Base-by-base conservation (phyloP, 2,329 filamentous ascomycete genomes). In the Phialophora macrospora region DNA sequence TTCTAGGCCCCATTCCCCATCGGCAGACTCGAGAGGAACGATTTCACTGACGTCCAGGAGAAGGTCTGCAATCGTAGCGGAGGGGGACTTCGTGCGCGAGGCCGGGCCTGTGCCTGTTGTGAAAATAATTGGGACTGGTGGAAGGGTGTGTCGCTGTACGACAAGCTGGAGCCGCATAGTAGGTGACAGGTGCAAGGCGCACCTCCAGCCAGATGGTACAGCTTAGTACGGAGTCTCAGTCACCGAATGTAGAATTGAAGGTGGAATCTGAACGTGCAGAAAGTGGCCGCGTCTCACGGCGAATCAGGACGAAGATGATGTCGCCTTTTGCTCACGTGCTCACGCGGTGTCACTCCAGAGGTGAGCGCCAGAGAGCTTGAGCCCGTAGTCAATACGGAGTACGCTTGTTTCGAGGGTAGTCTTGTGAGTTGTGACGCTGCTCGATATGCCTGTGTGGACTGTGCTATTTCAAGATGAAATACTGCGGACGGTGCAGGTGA, bases 41-140 rank as follows among this genome's bases (percentile, higher is more conserved):
- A 90, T 84, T 51, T 91, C 86, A 77, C 96, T 93, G 71, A 97
- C 82, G 67, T 92, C 85, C 69, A 90, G 87, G 44, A 97, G 82
- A 1, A 97, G 85, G 71, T 90, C 87, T 32, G 90, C 85, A 66
- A 97, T 83, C 1, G 92, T 96, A 54, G 88, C 83, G 14, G 82
- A 80, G 60, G 82, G 64, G 74, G 69, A 57, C 77, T 70, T 72
- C 71, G 74, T 77, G 74, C 75, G 65, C 78, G 67, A 69, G 78
- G 71, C 81, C 79, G 59, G 83, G 32, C 65, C 61, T 4, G 67
- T 62, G 55, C 64, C 77, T 20, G 90, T 85, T 30, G 86, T 85
- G 88, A 91, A 94, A 48, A 94, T 81, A 62, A 95, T 83, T 69
- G 87, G 86, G 62, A 88, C 85, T 48, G 90, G 85, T 7, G 92